phyloP scores from a whole-genome alignment of 2,329 filamentous ascomycete species.

The Fusarium tupiense region DNA sequence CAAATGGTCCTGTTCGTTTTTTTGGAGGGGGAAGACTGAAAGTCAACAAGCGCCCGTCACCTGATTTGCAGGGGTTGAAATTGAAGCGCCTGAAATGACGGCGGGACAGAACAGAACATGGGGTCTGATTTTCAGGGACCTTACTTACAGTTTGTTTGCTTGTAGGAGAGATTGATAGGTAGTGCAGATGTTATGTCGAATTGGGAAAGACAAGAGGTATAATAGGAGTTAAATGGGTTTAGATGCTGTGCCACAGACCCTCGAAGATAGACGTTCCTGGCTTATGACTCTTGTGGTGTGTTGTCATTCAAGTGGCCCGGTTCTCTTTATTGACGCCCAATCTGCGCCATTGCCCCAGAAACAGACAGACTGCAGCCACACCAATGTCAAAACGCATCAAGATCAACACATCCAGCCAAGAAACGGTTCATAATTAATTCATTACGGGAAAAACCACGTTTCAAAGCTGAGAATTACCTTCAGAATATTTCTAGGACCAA shows the following conservation, averaged over 20 bases:
- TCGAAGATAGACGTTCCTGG: neutral
- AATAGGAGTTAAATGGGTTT: neutral
- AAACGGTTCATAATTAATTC: neutral
- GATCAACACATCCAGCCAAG: conserved; percentile 13
- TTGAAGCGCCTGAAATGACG: conserved; percentile 9
- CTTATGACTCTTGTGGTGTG: conserved; percentile 21
- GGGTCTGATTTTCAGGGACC: conserved; percentile 2
- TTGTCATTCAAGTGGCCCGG: conserved; percentile 34
- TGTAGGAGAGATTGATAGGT: neutral
- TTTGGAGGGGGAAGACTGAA: conserved; percentile 36
- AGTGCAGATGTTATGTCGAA: conserved; percentile 4
- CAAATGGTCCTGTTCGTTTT: conserved; percentile 21
- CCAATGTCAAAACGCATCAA: conserved; percentile 10
- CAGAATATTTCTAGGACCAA: neutral
- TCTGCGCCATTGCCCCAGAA: conserved; percentile 44
- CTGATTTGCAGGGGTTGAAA: conserved; percentile 40
- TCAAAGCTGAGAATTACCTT: neutral
- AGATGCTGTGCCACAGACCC: conserved; percentile 17
- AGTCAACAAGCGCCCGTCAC: conserved; percentile 44
- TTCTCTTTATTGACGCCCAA: conserved; percentile 44
- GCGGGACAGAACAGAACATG: conserved; percentile 12
- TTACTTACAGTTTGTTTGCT: neutral
- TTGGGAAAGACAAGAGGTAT: conserved; percentile 14
- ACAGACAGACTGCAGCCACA: conserved; percentile 38
- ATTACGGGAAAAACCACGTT: neutral